A percentile compares a stretch with the other conserved stretches of the same genome.
Evolutionary conservation across 148 eudicot species (phyloP).

Genomic region (Chenopodium formosanum): DNA sequence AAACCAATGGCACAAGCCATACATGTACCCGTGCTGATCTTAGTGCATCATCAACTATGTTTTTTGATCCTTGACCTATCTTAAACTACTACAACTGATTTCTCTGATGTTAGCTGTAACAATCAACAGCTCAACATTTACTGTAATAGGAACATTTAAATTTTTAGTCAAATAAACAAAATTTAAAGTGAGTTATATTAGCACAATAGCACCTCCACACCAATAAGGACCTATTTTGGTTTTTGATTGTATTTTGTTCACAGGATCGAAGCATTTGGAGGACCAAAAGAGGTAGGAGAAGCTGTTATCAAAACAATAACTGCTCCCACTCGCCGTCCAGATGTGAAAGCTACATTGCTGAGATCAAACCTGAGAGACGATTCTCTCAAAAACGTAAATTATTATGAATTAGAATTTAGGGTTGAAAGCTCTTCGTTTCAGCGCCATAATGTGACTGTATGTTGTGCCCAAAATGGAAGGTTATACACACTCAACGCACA

Average conservation of each 20-base stretch:
- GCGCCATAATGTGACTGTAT: constrained; percentile 83
- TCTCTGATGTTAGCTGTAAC: not conserved
- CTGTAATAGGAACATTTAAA: not conserved
- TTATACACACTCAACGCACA: constrained; percentile 86
- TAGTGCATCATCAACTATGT: not conserved
- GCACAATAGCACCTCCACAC: not conserved
- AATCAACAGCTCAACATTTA: too few relatives aligned
- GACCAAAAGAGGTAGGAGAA: constrained; percentile 79
- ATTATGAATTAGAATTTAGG: constrained; percentile 72
- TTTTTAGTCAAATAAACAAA: not conserved
- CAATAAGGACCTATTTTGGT: not conserved
- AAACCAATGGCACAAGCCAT: not conserved
- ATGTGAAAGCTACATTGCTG: constrained; percentile 61
- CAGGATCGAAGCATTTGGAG: constrained; percentile 95
- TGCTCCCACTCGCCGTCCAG: constrained; percentile 41
- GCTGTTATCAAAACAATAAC: constrained; percentile 58
- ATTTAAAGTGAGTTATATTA: not conserved
- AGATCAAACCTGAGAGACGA: constrained; percentile 61
- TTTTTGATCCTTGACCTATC: not conserved
- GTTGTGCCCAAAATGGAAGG: constrained; percentile 63
- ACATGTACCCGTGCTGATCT: too few relatives aligned
- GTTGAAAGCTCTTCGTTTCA: constrained; percentile 70
- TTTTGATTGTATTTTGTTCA: constrained; percentile 4
- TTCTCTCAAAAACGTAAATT: constrained; percentile 41
- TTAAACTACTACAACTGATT: not conserved